These are phyloP conservation scores for Kwoniella pini DNA, from an alignment of 768 basidiomycete genomes.

Conservation along the genomic window DNA sequence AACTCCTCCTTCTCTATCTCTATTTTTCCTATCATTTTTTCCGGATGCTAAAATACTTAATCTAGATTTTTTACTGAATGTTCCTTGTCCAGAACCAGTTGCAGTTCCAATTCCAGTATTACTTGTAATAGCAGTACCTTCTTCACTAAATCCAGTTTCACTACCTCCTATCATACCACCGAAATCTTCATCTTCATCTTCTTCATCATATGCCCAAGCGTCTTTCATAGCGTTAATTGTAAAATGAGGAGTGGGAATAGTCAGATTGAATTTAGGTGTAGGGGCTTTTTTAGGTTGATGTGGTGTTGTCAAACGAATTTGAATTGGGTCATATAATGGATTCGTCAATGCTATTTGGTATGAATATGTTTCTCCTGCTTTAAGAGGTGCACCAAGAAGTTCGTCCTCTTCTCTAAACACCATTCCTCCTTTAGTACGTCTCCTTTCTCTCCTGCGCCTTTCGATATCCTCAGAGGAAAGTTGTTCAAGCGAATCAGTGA, in stretches of 20 bases:
- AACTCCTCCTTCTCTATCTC: slow-evolving; percentile 66
- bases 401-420: slow-evolving; percentile 39
- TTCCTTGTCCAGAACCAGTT: slow-evolving; percentile 5
- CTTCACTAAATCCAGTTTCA: slow-evolving; percentile 59
- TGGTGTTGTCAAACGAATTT: slow-evolving; percentile 73
- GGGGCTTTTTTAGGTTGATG: slow-evolving; percentile 53
- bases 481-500: neutral
- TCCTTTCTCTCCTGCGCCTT: slow-evolving; percentile 25
- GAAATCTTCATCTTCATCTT: slow-evolving; percentile 63
- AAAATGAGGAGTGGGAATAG: slow-evolving; percentile 75
- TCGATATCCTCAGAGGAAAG: slow-evolving; percentile 25
- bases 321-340: slow-evolving; percentile 92
- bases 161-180: slow-evolving; percentile 24
- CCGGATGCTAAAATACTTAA: slow-evolving; percentile 21
- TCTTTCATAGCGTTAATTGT: slow-evolving; percentile 88
- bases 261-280: slow-evolving; percentile 57
- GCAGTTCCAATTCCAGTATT: slow-evolving; percentile 18
- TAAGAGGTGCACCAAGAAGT: slow-evolving; percentile 25
- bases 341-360: slow-evolving; percentile 92
- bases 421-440: slow-evolving; percentile 21
- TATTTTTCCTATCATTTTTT: slow-evolving; percentile 29
- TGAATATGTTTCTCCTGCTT: slow-evolving; percentile 60
- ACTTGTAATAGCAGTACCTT: slow-evolving; percentile 46
- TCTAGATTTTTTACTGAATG: slow-evolving; percentile 54
- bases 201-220: slow-evolving; percentile 97